phyloP scores from a whole-genome alignment of 768 basidiomycete species.

The Terana coerulea region DNA sequence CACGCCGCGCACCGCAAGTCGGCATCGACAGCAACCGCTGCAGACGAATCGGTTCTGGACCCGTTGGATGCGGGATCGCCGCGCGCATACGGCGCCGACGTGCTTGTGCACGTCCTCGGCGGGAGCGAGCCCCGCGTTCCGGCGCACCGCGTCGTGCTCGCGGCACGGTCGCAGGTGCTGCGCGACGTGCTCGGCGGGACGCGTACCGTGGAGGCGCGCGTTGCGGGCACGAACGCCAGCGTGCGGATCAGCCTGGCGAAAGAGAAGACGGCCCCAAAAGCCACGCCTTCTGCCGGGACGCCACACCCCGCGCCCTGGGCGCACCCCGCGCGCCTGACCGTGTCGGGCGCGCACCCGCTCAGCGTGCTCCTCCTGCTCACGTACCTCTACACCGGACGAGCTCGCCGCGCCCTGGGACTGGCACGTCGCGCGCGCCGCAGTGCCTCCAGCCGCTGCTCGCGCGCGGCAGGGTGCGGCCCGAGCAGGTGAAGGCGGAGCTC shows the following conservation, averaged over 20 bases:
- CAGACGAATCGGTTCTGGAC: neutral
- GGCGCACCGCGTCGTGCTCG: slow-evolving; percentile 65
- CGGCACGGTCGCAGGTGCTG: slow-evolving; percentile 51
- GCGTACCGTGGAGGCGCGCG: slow-evolving; percentile 23
- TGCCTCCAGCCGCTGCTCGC: slow-evolving; percentile 31
- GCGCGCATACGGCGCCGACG: slow-evolving; percentile 54
- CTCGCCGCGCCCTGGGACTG: slow-evolving; percentile 82
- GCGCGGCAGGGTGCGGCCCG: slow-evolving; percentile 35
- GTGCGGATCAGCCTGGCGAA: slow-evolving; percentile 20
- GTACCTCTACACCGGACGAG: slow-evolving; percentile 88
- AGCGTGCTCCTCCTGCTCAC: slow-evolving; percentile 71
- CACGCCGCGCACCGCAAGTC: neutral
- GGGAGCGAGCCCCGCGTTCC: slow-evolving; percentile 42
- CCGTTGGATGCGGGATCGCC: neutral
- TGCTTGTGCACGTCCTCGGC: slow-evolving; percentile 45
- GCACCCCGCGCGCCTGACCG: slow-evolving; percentile 25
- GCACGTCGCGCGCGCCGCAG: slow-evolving; percentile 49
- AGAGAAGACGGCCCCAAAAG: neutral
- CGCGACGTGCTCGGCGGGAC: slow-evolving; percentile 36
- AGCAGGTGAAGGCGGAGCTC: slow-evolving; percentile 61
- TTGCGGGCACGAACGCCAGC: slow-evolving; percentile 27
- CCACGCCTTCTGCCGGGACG: neutral
- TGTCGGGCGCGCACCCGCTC: slow-evolving; percentile 60
- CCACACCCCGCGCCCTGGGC: slow-evolving; percentile 11
- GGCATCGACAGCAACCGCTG: neutral